These are phyloP conservation scores for Coemansia sp. DNA, from an alignment of 192 early-diverging fungal species.

Conservation along the genomic window DNA sequence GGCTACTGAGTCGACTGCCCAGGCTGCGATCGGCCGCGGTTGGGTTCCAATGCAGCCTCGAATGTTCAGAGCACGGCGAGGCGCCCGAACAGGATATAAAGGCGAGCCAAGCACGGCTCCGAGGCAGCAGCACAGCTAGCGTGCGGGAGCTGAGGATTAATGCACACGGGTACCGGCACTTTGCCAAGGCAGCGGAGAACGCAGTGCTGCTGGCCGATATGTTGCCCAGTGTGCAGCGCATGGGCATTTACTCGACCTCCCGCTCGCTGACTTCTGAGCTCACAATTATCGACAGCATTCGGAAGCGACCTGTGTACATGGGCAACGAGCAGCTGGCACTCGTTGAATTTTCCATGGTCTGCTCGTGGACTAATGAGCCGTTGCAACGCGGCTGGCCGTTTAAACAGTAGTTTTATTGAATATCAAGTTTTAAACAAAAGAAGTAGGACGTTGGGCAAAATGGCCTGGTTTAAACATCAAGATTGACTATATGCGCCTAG, in stretches of 20 bases:
- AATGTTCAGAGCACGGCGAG: not conserved
- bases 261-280: not conserved
- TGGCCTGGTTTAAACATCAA: too few relatives aligned
- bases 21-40: not conserved
- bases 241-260: not conserved
- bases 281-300: not conserved
- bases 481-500: too few relatives aligned
- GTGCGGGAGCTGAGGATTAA: not conserved
- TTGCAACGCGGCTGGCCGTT: not conserved
- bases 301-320: not conserved
- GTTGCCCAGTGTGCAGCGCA: not conserved
- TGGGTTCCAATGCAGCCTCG: not conserved
- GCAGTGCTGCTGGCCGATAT: slow-evolving; percentile 3
- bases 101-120: not conserved
- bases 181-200: not conserved
- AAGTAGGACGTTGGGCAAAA: too few relatives aligned
- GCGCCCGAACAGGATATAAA: not conserved
- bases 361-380: not conserved
- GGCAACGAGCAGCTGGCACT: not conserved
- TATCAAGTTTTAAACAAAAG: too few relatives aligned
- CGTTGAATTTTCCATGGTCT: not conserved
- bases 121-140: not conserved
- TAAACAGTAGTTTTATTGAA: too few relatives aligned
- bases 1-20: not conserved
- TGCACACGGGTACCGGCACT: slow-evolving; percentile 1